A percentile compares a stretch with the other conserved stretches of the same genome.
Evolutionary conservation across 495 filamentous ascomycete species (phyloP).

Genomic region (Extremus antarcticus): DNA sequence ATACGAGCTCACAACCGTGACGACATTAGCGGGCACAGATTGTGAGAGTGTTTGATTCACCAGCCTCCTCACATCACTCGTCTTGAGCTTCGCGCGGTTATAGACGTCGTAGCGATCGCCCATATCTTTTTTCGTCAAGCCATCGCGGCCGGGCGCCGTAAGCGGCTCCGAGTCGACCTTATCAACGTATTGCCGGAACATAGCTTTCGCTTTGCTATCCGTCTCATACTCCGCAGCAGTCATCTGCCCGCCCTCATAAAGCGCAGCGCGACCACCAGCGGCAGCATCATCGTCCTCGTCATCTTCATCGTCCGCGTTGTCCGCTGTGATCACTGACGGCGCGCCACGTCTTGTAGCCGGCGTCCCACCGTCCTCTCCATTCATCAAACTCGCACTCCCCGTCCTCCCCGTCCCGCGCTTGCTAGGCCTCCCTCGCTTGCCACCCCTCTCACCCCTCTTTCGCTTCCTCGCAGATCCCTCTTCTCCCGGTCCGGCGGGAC

Average conservation of each 20-base stretch:
- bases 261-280: conserved; percentile 5
- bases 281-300: conserved; percentile 2
- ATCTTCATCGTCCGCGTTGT: conserved; percentile 10
- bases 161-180: neutral
- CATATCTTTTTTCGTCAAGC: conserved; percentile 39
- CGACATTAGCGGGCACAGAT: conserved; percentile 66
- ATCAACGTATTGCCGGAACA: conserved; percentile 6
- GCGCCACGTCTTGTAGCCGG: conserved; percentile 49
- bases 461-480: conserved; percentile 1
- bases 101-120: conserved; percentile 60
- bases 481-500: conserved; percentile 18
- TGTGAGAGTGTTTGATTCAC: conserved; percentile 84
- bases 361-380: conserved; percentile 33
- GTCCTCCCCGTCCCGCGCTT: conserved; percentile 8
- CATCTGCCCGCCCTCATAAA: conserved; percentile 16
- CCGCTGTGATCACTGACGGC: neutral
- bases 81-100: conserved; percentile 54
- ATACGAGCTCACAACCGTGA: conserved; percentile 67
- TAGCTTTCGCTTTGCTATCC: neutral
- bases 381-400: conserved; percentile 44
- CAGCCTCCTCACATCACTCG: conserved; percentile 37
- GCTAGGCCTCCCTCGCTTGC: conserved; percentile 1
- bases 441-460: conserved; percentile 11
- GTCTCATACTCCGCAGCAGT: neutral
- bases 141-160: neutral